phyloP scores from a whole-genome alignment of 192 early-diverging fungal genomes.

The Glomus cerebriforme region DNA sequence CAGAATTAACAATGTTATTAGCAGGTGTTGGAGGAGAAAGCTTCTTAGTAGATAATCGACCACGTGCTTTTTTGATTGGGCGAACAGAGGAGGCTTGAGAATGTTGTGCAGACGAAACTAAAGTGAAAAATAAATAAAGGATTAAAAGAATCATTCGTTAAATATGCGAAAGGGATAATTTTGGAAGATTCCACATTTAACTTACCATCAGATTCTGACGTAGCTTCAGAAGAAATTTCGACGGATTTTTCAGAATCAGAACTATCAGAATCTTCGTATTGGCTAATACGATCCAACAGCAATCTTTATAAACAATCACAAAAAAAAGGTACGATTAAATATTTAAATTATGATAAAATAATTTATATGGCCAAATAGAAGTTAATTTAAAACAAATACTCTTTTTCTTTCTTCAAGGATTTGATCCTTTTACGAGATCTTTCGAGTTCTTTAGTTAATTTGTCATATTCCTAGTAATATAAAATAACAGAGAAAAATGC shows the following conservation, averaged over 20 bases:
- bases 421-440: slow-evolving; percentile 25
- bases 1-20: slow-evolving; percentile 16
- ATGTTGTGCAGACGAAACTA: slow-evolving; percentile 30
- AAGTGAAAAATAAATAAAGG: neutral
- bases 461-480: slow-evolving; percentile 10
- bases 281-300: slow-evolving; percentile 25
- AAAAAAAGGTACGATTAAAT: neutral
- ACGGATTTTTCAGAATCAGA: slow-evolving; percentile 25
- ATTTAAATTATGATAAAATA: neutral
- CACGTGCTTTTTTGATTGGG: slow-evolving; percentile 32
- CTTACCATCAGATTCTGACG: slow-evolving; percentile 21
- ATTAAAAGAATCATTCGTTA: neutral
- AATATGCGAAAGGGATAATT: neutral
- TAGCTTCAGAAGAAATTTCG: neutral
- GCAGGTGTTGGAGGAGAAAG: slow-evolving; percentile 25
- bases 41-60: slow-evolving; percentile 35
- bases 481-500: neutral
- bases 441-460: slow-evolving; percentile 21
- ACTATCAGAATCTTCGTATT: slow-evolving; percentile 10
- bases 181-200: neutral
- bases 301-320: neutral
- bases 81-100: slow-evolving; percentile 37
- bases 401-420: slow-evolving; percentile 30
- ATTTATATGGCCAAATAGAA: neutral
- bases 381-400: neutral